Base-by-base conservation (phyloP, 441 rosid species). In the Erodium trifolium region DNA sequence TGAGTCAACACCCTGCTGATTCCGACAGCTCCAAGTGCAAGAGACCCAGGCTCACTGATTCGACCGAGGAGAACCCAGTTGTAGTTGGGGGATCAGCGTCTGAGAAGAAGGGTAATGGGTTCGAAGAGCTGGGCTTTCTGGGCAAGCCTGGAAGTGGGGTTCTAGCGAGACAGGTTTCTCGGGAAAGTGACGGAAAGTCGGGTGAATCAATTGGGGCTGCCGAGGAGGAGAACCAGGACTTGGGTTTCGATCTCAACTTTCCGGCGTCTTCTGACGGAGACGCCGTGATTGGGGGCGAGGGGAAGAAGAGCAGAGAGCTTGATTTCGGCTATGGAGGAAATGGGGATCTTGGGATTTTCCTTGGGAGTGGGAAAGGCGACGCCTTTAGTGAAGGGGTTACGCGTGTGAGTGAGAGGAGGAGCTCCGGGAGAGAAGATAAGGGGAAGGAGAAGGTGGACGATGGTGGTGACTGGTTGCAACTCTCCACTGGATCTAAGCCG, bases 181-280 rank as follows among this genome's bases (percentile, higher is more conserved):
- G 37, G 37, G 37, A 34, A 34, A 34, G 37, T 34, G 37, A 34
- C 37, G 37, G 37, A 34, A 34, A 34, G 3, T 34, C 5, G 37
- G 37, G 37, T 34, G 37, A 34, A 34, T 34, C 37, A 47, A 47
- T 47, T 47, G 53, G 53, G n/a, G 53, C 53, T 47, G 0, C 16
- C 12, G 53, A 47, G 53, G n/a, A 47, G 16, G 53, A 47, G 53
- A 47, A 47, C 3, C 53, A 12, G 10, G 53, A 47, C 14, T 47
- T 47, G 53, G 53, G 53, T 47, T 47, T 47, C n/a, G 53, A 47
- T 47, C 53, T 47, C n/a, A 47, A 47, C 14, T 47, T 47, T 47
- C 53, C 53, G 53, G 53, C 53, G 3, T 34, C 37, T 47, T 47
- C 53, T 47, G 53, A 47, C 1, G 53, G 53, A 47, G 53, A 47